These are phyloP conservation scores for Mrakia blollopis DNA, from an alignment of 768 basidiomycete genomes.

Conservation along the genomic window DNA sequence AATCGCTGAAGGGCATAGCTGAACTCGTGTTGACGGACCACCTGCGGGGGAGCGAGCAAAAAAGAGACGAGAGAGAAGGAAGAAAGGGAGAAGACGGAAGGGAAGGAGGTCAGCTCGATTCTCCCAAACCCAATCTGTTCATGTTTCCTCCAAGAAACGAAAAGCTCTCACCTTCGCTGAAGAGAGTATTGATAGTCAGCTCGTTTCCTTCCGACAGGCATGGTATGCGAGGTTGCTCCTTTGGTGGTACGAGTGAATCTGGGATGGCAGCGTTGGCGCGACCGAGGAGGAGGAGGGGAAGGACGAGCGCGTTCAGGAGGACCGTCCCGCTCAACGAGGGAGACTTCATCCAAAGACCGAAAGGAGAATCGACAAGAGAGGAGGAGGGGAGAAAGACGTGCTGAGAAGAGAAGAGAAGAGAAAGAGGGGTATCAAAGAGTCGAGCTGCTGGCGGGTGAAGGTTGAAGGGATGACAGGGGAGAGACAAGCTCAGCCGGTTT, in stretches of 20 bases:
- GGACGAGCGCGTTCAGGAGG: conserved; percentile 12
- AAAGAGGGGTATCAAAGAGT: background rate
- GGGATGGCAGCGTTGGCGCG: conserved; percentile 4
- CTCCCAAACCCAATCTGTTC: background rate
- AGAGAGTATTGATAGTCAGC: conserved; percentile 40
- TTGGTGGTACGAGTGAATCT: background rate
- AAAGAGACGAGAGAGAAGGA: background rate
- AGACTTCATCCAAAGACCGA: background rate
- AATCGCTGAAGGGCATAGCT: conserved; percentile 40
- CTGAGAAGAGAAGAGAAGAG: no score
- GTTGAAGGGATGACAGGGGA: background rate
- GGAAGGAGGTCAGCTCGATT: background rate
- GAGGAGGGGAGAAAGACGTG: background rate
- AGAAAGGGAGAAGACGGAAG: background rate
- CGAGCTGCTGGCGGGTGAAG: background rate
- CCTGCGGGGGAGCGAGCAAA: conserved; percentile 25
- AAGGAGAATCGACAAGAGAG: background rate
- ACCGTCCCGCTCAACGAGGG: background rate
- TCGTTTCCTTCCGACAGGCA: conserved; percentile 35
- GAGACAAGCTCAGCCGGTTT: background rate
- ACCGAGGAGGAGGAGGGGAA: background rate
- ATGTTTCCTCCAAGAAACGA: background rate
- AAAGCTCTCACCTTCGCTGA: conserved; percentile 25
- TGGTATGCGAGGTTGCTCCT: background rate
- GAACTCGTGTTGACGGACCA: conserved; percentile 45